These are phyloP conservation scores for Oryza rufipogon DNA, from an alignment of 176 grass and related monocot genomes.

Conservation along the genomic window DNA sequence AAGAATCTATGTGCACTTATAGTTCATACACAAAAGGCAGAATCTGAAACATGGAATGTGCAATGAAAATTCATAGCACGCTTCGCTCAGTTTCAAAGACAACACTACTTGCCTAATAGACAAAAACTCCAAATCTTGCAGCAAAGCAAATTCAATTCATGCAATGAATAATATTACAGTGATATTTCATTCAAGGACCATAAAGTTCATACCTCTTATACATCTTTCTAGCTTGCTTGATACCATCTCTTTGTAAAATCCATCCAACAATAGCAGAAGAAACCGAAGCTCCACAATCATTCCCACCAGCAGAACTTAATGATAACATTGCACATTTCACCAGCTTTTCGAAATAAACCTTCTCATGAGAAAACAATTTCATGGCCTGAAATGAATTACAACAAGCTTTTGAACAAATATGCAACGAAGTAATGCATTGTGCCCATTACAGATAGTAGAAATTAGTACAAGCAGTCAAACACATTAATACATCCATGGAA, in stretches of 20 bases:
- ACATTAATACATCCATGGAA: not conserved
- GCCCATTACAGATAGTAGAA: conserved; percentile 7
- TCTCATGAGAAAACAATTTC: conserved; percentile 74
- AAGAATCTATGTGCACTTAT: not conserved
- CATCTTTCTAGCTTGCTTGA: conserved; percentile 67
- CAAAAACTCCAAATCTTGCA: not conserved
- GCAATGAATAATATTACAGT: conserved; percentile 12
- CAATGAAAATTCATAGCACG: not conserved
- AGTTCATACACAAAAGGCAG: not conserved
- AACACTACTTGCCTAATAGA: not conserved
- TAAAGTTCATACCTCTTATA: conserved; percentile 62
- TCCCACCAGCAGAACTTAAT: conserved; percentile 58
- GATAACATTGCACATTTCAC: conserved; percentile 59
- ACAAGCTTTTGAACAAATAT: not conserved
- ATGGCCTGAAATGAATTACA: conserved; percentile 59
- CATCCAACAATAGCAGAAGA: conserved; percentile 65
- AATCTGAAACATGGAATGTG: not conserved
- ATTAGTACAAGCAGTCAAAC: conserved; percentile 3
- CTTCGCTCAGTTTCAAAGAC: not conserved
- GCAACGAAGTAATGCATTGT: not conserved
- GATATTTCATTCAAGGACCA: not conserved
- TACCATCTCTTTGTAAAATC: conserved; percentile 77
- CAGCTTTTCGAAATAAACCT: conserved; percentile 63
- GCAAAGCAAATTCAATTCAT: not conserved
- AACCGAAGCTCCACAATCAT: conserved; percentile 55